Evolutionary conservation across 1,139 yeast species (phyloP).

Genomic region (Kodamaea sp.): DNA sequence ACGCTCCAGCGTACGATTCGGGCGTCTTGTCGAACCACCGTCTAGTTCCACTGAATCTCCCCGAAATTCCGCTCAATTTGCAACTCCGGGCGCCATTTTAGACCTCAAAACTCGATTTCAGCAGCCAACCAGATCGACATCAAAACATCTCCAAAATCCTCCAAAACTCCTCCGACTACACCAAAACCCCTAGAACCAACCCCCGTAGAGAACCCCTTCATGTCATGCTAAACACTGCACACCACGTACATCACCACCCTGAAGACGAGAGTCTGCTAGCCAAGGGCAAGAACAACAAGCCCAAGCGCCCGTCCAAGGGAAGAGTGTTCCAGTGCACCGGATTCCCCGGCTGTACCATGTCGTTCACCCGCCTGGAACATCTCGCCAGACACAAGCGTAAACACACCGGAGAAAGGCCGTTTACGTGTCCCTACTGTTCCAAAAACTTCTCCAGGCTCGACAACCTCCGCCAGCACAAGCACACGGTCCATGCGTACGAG

Average conservation of each 20-base stretch:
- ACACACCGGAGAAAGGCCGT: constrained; percentile 95
- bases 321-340: constrained; percentile 84
- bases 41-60: too few species aligned
- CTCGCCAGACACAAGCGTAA: constrained; percentile 89
- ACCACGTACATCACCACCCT: constrained; percentile 4
- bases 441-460: constrained; percentile 83
- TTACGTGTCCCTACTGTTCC: constrained; percentile 80
- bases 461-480: constrained; percentile 88
- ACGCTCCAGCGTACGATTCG: too few species aligned
- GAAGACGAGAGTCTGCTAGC: constrained; percentile 5
- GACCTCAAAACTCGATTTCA: too few species aligned
- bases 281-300: constrained; percentile 5
- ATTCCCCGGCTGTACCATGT: constrained; percentile 84
- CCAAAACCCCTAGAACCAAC: too few species aligned
- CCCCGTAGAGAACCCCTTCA: too few species aligned
- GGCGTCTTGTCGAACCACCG: too few species aligned
- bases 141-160: too few species aligned
- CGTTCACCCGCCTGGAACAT: constrained; percentile 87
- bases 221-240: constrained; percentile 9
- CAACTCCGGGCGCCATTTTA: too few species aligned
- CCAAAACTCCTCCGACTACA: too few species aligned
- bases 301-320: constrained; percentile 52
- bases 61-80: too few species aligned
- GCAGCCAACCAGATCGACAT: too few species aligned
- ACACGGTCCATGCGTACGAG: constrained; percentile 87